Conservation (phyloP, 345 rosid species). For the Odontarrhena argentea region DNA sequence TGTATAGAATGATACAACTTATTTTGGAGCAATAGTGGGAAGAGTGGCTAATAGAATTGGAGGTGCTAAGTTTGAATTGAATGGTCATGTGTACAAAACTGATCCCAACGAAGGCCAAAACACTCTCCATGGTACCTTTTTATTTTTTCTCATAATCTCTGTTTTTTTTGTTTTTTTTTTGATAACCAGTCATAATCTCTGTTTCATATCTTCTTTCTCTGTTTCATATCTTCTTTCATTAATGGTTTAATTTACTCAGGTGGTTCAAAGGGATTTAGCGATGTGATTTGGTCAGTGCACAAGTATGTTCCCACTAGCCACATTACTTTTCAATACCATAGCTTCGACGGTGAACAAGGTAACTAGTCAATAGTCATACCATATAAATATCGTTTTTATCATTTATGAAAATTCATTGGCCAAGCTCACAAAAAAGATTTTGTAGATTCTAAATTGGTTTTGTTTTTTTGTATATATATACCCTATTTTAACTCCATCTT, state of each 20-base stretch:
- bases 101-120: constrained; percentile 70
- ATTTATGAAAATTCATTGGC: too few relatives aligned
- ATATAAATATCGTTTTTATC: too few relatives aligned
- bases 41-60: constrained; percentile 85
- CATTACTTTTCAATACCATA: constrained; percentile 58
- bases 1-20: constrained; percentile 62
- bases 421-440: too few relatives aligned
- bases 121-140: constrained; percentile 66
- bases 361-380: not conserved
- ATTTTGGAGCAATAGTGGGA: constrained; percentile 84
- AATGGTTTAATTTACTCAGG: constrained; percentile 44
- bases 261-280: constrained; percentile 67
- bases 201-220: too few relatives aligned
- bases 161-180: too few relatives aligned
- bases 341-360: constrained; percentile 78
- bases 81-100: constrained; percentile 60
- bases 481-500: too few relatives aligned
- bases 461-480: too few relatives aligned
- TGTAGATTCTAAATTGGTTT: too few relatives aligned
- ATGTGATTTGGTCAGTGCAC: constrained; percentile 65
- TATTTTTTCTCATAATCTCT: too few relatives aligned
- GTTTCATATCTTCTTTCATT: too few relatives aligned
- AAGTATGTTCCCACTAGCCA: constrained; percentile 47
- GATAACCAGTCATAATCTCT: too few relatives aligned
- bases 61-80: constrained; percentile 58